Base-by-base conservation (phyloP, 768 basidiomycete genomes). In the Amanita muscaria region DNA sequence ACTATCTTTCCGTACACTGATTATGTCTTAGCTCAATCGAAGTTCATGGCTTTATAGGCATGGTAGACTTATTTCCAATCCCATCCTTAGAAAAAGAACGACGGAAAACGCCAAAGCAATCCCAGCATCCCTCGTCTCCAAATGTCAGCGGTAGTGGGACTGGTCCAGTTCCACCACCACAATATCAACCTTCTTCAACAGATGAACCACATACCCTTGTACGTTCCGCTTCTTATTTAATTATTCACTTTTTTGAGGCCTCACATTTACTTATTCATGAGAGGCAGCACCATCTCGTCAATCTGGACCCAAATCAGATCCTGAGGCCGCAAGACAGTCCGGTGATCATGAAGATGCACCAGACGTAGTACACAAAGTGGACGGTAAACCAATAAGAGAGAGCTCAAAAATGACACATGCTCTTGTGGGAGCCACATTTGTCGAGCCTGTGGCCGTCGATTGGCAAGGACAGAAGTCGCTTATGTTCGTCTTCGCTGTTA, bases 1-100 rank as follows among this genome's bases (percentile, higher is more conserved):
- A 16, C 15, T 39, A 5, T 24, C 37, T 48, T 44, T 19, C 44
- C 42, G 52, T 47, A 30, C 40, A 30, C 44, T 44, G 43, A 42
- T 46, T 49, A 48, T 55, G 15, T 34, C 6, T 51, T 54, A 86
- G 84, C 33, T 72, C 75, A 32, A 60, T 82, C 35, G 74, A 80
- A 44, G 66, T 67, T n/a, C 67, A 77, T 23, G 87, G 86, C 2
- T 67, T 87, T 10, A 58, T 89, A 12, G 88, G 87, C 59, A 83
- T 80, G 2, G 83, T 84, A 31, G 87, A 88, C 61, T 67, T 89
- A 14, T 85, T 84, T 50, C 80, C 79, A 3, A 73, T 84, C 6
- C 8, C 67, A 71, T 44, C 48, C 46, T 52, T 50, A 32, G 53
- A 22, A 38, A 43, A 38, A 16, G 27, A 37, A 23, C 51, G 24